phyloP scores from a whole-genome alignment of 148 eudicot genomes.

The Rhododendron griersonianum region DNA sequence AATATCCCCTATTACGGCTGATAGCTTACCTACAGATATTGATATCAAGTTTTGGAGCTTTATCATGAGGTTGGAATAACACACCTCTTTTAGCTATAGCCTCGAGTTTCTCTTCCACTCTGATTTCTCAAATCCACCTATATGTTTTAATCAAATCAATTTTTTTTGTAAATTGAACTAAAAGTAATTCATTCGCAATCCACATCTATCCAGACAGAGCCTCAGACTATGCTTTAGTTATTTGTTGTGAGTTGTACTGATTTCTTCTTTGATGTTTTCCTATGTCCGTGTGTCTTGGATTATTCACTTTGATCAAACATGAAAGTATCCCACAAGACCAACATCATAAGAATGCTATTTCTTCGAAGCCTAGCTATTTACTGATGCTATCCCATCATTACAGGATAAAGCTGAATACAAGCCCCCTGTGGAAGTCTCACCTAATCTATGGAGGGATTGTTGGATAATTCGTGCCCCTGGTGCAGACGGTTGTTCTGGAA shows the following conservation, averaged over 20 bases:
- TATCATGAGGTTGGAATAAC: no score
- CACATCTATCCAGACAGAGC: not conserved
- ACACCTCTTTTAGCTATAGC: not conserved
- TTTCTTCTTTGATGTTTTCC: not conserved
- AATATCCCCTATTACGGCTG: not conserved
- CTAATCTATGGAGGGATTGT: constrained; percentile 85
- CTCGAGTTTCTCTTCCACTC: not conserved
- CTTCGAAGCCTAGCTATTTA: not conserved
- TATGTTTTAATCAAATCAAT: not conserved
- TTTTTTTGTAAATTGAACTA: not conserved
- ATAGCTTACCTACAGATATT: not conserved
- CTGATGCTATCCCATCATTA: constrained; percentile 4
- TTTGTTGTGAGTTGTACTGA: not conserved
- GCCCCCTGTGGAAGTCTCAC: constrained; percentile 60
- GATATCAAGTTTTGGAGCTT: not conserved
- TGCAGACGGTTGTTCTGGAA: constrained; percentile 81
- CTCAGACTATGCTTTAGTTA: not conserved
- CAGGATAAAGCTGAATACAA: constrained; percentile 83
- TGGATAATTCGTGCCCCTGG: constrained; percentile 87
- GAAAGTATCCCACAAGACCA: not conserved
- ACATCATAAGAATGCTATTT: not conserved
- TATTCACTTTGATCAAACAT: not conserved
- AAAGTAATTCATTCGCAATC: not conserved
- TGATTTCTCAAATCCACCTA: not conserved
- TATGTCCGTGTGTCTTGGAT: not conserved